Evolutionary conservation across 257 asterid species (phyloP).

Genomic region (Cordia subcordata): DNA sequence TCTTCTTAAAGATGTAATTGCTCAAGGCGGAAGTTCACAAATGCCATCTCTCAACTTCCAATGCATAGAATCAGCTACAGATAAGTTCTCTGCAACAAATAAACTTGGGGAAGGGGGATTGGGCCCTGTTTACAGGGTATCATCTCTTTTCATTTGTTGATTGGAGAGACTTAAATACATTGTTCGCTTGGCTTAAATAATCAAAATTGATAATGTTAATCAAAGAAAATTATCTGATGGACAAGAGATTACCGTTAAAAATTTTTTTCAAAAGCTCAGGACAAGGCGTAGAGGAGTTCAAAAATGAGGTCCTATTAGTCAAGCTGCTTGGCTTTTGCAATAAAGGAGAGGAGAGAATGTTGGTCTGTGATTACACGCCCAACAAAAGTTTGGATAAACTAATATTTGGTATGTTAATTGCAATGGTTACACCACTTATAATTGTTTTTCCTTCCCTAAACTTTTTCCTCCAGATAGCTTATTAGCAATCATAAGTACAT

Average conservation of each 20-base stretch:
- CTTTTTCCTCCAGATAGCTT: not conserved
- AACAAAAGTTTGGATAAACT: constrained; percentile 14
- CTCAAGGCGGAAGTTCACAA: constrained; percentile 10
- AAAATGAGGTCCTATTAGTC: constrained; percentile 25
- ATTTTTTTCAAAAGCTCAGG: constrained; percentile 12
- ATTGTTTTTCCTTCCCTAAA: not conserved
- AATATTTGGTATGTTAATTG: constrained; percentile 4
- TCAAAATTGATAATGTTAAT: not conserved
- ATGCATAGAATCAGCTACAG: constrained; percentile 27
- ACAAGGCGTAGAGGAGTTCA: constrained; percentile 26
- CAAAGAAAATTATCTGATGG: constrained; percentile 5
- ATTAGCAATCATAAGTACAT: no score
- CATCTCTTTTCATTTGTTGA: not conserved
- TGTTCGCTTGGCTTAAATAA: not conserved
- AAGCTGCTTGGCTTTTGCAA: constrained; percentile 13
- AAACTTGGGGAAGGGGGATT: constrained; percentile 49
- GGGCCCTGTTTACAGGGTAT: constrained; percentile 41
- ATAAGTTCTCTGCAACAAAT: constrained; percentile 16
- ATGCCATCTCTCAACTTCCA: constrained; percentile 17
- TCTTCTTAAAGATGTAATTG: not conserved
- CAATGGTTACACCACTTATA: not conserved
- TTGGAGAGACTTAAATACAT: not conserved
- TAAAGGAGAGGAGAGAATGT: constrained; percentile 8
- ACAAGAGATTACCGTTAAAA: constrained; percentile 9
- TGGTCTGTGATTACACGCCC: constrained; percentile 11